A percentile compares a stretch with the other conserved stretches of the same genome.
Evolutionary conservation across 1,139 yeast species (phyloP).

Genomic region (Scheffersomyces lignicola): DNA sequence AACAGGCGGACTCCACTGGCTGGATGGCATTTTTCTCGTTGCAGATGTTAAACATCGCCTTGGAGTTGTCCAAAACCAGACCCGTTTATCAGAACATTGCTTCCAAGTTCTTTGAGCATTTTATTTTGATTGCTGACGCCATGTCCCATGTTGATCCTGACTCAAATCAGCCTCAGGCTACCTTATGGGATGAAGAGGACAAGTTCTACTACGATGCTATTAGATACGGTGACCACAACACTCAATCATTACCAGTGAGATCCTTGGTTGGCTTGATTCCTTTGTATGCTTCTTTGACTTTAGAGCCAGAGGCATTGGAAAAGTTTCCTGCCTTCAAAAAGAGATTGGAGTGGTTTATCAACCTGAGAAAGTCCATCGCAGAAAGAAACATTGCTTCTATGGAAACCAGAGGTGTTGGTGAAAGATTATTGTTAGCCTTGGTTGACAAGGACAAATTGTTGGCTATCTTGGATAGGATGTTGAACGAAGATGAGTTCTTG

Average conservation of each 20-base stretch:
- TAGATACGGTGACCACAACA: constrained; percentile 73
- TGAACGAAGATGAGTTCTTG: constrained; percentile 86
- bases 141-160: constrained; percentile 75
- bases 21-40: constrained; percentile 97
- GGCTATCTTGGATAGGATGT: constrained; percentile 76
- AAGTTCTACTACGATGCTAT: constrained; percentile 92
- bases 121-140: constrained; percentile 89
- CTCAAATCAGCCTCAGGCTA: constrained; percentile 39
- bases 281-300: constrained; percentile 84
- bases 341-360: constrained; percentile 83
- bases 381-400: constrained; percentile 88
- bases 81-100: constrained; percentile 94
- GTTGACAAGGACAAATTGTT: constrained; percentile 80
- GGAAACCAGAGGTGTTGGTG: constrained; percentile 83
- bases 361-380: constrained; percentile 71
- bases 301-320: constrained; percentile 80
- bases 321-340: constrained; percentile 84
- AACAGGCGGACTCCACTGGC: constrained; percentile 96
- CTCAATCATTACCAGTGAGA: constrained; percentile 79
- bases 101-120: constrained; percentile 93
- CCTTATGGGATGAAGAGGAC: constrained; percentile 88
- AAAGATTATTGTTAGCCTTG: constrained; percentile 75
- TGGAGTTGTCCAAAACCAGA: constrained; percentile 81
- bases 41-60: constrained; percentile 91
- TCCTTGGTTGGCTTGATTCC: constrained; percentile 94